Evolutionary conservation across 441 rosid genomes (phyloP), one percentile per base, ranked within the genome.

Genomic region (Hura crepitans): DNA sequence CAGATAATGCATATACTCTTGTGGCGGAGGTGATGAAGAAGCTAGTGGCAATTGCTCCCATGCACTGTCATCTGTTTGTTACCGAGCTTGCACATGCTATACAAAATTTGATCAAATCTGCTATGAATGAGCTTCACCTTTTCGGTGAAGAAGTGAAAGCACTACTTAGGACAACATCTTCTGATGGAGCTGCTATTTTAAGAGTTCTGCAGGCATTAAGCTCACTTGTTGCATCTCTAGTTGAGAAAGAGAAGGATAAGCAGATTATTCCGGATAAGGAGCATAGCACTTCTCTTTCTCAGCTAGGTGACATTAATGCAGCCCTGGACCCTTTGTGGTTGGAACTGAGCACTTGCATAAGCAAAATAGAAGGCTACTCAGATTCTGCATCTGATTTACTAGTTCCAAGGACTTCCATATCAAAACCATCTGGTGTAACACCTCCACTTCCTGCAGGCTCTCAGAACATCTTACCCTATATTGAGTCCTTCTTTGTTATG

Each of bases 21-120:
- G 97, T 89, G 65, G 95, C 92, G 8, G 99, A 90, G 81, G 97
- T 92, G 72, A 85, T 95, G 87, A 92, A 89, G 77, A 95, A 88
- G 81, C 74, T 95, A 81, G 98, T 95, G 63, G 85, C 85, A 42
- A 85, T 87, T 79, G 89, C 96, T 68, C 95, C 96, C 20, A 79
- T 78, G 71, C 96, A 92, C 80, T 87, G 93, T 72, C 92, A 87
- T 75, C 84, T 90, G 59, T 95, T 95, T 80, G 85, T 89, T 27
- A 87, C 82, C 33, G 96, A 95, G 86, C 87, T 92, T 56, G 92
- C 97, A 60, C 82, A 80, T 79, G 92, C 92, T 58, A 85, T 92
- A 22, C 93, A 83, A 73, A 88, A 77, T 72, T 78, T 89, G 79
- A 88, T 91, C 47, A 89, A 85, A 81, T 87, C 93, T 76, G 98